Percentiles rank a stretch among this genome's conserved stretches.
Evolutionary conservation across 202 grass and related monocot genomes (phyloP).

Genomic region (Saccharum hybrid): DNA sequence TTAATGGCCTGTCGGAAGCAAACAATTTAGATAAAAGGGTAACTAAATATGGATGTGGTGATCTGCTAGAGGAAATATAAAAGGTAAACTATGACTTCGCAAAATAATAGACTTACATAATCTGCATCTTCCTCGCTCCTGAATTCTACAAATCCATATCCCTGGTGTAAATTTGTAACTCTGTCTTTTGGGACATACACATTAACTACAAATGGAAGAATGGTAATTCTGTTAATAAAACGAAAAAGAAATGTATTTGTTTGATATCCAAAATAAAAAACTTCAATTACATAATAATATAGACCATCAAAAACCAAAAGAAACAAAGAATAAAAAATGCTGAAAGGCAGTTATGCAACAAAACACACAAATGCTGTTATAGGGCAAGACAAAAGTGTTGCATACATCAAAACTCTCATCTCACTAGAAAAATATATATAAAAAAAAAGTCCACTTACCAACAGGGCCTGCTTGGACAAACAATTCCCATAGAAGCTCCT

Average conservation of each 20-base stretch:
- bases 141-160: constrained; percentile 98
- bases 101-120: constrained; percentile 66
- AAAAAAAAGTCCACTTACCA: constrained; percentile 58
- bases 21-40: background rate
- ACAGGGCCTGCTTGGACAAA: constrained; percentile 98
- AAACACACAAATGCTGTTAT: background rate
- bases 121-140: constrained; percentile 97
- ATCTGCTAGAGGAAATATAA: constrained; percentile 31
- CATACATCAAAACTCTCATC: constrained; percentile 15
- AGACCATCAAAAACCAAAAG: constrained; percentile 1
- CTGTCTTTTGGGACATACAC: constrained; percentile 99
- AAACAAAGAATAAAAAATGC: background rate
- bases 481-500: constrained; percentile 95
- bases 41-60: constrained; percentile 27
- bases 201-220: constrained; percentile 79
- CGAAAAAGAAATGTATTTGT: background rate
- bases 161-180: constrained; percentile 99
- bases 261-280: background rate
- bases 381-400: constrained; percentile 12
- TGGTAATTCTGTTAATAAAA: constrained; percentile 32
- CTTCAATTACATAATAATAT: background rate
- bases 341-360: constrained; percentile 1
- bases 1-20: constrained; percentile 81
- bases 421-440: background rate
- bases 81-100: constrained; percentile 20